Evolutionary conservation across 164 flowering plant species (phyloP).

Genomic region (Chimonanthus praecox): DNA sequence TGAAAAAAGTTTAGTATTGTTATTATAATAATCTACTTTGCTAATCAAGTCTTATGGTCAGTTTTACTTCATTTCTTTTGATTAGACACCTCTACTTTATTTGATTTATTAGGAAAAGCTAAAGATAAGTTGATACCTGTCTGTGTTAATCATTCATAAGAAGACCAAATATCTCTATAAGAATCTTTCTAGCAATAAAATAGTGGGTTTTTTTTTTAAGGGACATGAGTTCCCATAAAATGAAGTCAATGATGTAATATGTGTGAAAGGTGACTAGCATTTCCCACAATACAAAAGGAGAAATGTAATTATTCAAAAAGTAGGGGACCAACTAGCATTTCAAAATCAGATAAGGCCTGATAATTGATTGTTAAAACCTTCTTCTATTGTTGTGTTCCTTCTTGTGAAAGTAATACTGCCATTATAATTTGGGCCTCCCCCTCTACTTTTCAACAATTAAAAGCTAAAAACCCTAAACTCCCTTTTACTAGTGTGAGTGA

Average conservation of each 20-base stretch:
- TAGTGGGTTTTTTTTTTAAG: not conserved
- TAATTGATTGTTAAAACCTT: constrained; percentile 6
- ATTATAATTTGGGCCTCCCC: not conserved
- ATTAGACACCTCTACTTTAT: constrained; percentile 4
- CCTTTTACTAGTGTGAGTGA: not conserved
- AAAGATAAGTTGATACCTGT: constrained; percentile 1
- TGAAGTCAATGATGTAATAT: constrained; percentile 6
- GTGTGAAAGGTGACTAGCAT: constrained; percentile 6
- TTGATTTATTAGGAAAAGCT: not conserved
- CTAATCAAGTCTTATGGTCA: constrained; percentile 1
- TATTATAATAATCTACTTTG: constrained; percentile 1
- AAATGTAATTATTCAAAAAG: constrained; percentile 1
- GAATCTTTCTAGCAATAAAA: constrained; percentile 2
- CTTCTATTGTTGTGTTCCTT: constrained; percentile 5
- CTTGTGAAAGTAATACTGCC: not conserved
- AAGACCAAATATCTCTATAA: constrained; percentile 4
- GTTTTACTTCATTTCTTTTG: not conserved
- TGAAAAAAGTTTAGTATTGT: not conserved
- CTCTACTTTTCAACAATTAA: not conserved
- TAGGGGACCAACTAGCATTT: constrained; percentile 3
- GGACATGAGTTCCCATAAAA: not conserved
- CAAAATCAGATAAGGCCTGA: constrained; percentile 1
- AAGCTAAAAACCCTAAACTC: not conserved
- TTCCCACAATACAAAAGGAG: constrained; percentile 5
- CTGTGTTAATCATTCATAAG: constrained; percentile 2